These are phyloP conservation scores for Candida pini DNA, from an alignment of 805 yeast genomes.

Conservation along the genomic window DNA sequence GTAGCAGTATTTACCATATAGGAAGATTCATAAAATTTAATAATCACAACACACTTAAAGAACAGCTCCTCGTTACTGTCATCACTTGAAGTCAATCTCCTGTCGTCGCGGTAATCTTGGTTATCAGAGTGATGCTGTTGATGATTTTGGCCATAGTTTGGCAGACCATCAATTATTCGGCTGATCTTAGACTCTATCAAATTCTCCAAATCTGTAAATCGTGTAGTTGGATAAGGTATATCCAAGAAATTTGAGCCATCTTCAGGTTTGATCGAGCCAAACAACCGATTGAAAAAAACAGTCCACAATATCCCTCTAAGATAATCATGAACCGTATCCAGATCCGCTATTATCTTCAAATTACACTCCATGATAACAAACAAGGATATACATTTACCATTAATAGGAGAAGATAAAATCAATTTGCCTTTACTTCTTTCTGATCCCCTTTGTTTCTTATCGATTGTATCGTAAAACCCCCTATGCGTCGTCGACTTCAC, in stretches of 20 bases:
- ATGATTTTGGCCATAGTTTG: constrained; percentile 13
- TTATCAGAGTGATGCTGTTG: constrained; percentile 7
- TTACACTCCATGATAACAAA: constrained; percentile 37
- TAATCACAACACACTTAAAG: constrained; percentile 29
- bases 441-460: too few species aligned
- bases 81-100: not conserved
- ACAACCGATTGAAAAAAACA: constrained; percentile 61
- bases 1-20: constrained; percentile 3
- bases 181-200: constrained; percentile 32
- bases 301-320: constrained; percentile 59
- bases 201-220: constrained; percentile 42
- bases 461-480: too few species aligned
- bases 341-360: constrained; percentile 43
- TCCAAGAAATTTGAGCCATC: constrained; percentile 47
- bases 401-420: too few species aligned
- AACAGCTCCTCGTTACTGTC: constrained; percentile 6
- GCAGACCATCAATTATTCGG: constrained; percentile 24
- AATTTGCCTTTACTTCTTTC: too few species aligned
- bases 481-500: too few species aligned
- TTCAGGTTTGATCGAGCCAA: constrained; percentile 57
- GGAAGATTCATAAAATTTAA: constrained; percentile 24
- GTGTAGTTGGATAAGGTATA: constrained; percentile 51
- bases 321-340: constrained; percentile 49
- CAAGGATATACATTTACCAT: too few species aligned
- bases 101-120: constrained; percentile 1